These are phyloP conservation scores for Clausena lansium DNA, from an alignment of 345 rosid species.

Conservation along the genomic window DNA sequence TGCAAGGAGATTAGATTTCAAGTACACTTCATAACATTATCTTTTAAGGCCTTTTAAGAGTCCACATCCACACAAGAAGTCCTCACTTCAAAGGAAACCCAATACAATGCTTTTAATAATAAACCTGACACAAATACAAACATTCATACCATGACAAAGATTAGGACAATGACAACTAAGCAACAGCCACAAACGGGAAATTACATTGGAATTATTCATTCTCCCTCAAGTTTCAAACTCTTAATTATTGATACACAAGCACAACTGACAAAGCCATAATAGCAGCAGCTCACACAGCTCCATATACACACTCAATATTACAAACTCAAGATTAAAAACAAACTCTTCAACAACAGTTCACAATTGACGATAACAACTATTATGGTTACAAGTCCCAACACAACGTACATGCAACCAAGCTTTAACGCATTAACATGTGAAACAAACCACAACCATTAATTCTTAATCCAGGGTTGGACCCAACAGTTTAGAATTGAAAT, in stretches of 20 bases:
- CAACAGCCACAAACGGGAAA: not conserved
- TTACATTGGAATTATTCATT: not conserved
- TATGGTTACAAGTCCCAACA: not conserved
- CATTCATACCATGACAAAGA: not conserved
- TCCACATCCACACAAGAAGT: no score
- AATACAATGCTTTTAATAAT: not conserved
- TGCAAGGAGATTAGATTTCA: no score
- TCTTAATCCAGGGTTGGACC: conserved; percentile 1
- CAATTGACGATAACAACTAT: not conserved
- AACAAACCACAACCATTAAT: not conserved
- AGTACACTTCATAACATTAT: no score
- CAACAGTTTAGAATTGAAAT: not conserved
- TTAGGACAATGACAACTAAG: not conserved
- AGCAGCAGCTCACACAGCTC: not conserved
- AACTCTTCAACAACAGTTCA: not conserved
- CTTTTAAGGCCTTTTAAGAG: no score
- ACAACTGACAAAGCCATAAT: not conserved
- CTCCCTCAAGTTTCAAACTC: not conserved
- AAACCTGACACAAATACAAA: not conserved
- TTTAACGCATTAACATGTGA: not conserved
- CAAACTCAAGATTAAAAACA: not conserved
- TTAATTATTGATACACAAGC: not conserved
- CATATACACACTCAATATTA: not conserved
- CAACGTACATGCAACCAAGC: no score
- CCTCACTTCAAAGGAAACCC: not conserved